Percentiles rank a stretch among this genome's conserved stretches.
These are phyloP conservation scores for Phaseolus lunatus DNA, from an alignment of 306 rosid species.

Conservation along the genomic window DNA sequence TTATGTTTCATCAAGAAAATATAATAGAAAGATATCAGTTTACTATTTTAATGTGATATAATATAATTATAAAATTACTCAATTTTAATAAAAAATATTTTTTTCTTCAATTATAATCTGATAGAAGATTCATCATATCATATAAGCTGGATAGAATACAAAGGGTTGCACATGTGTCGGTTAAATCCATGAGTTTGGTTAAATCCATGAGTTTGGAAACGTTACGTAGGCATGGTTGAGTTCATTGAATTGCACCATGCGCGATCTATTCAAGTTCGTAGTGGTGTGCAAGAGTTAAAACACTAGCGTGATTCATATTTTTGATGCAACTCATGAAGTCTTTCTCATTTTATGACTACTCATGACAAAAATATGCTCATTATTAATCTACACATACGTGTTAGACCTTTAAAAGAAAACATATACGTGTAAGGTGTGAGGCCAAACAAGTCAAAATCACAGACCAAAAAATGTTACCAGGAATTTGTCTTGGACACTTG, in stretches of 20 bases:
- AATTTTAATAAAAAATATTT: too few species aligned
- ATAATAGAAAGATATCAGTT: too few species aligned
- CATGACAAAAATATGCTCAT: background rate
- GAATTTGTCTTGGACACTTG: constrained; percentile 34
- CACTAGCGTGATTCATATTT: background rate
- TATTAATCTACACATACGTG: background rate
- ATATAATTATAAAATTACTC: too few species aligned
- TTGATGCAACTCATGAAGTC: background rate
- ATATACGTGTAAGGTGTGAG: constrained; percentile 16
- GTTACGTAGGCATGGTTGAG: background rate
- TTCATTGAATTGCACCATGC: constrained; percentile 7
- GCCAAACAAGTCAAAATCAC: constrained; percentile 24
- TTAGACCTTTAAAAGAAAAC: too few species aligned
- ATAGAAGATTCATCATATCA: too few species aligned
- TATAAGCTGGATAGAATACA: too few species aligned
- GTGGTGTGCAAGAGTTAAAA: background rate
- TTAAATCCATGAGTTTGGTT: too few species aligned
- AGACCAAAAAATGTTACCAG: constrained; percentile 1
- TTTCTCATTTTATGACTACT: background rate
- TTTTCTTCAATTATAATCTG: too few species aligned
- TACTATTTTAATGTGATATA: too few species aligned
- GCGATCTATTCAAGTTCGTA: background rate
- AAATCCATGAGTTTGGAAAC: background rate
- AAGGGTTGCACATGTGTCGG: too few species aligned
- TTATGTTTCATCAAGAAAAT: too few species aligned